A percentile compares a stretch with the other conserved stretches of the same genome.
These are phyloP conservation scores for Dictyostelium capitatum DNA, from an alignment of 78 protist genomes.

Conservation along the genomic window DNA sequence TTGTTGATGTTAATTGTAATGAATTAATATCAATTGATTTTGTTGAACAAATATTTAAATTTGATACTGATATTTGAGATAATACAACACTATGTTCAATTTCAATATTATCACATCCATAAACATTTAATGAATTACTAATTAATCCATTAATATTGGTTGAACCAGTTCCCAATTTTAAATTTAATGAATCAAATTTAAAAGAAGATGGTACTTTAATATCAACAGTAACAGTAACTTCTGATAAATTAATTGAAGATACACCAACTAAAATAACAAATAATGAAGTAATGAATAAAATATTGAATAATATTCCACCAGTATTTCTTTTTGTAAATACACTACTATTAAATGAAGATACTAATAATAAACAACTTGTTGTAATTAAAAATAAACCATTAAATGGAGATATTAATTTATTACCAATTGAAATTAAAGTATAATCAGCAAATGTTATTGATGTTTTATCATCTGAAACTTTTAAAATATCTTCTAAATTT, in stretches of 20 bases:
- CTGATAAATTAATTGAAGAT: background rate
- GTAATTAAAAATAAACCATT: background rate
- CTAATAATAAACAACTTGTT: background rate
- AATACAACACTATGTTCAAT: background rate
- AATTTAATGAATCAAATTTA: slow-evolving; percentile 2
- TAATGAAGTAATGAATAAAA: background rate
- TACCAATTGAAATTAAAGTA: background rate
- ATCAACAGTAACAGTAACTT: slow-evolving; percentile 13
- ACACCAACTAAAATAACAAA: background rate
- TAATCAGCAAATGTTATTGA: background rate
- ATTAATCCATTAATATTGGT: background rate
- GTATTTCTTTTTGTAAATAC: background rate
- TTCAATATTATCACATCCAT: background rate
- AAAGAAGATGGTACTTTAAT: slow-evolving; percentile 16
- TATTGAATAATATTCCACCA: background rate
- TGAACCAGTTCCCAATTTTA: background rate
- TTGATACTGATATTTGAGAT: background rate
- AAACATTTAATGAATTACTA: background rate
- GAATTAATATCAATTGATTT: background rate
- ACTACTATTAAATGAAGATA: background rate
- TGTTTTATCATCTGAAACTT: background rate
- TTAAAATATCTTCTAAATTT: background rate
- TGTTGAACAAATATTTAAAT: slow-evolving; percentile 7
- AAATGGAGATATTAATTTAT: background rate
- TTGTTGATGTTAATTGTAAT: background rate